A percentile compares a stretch with the other conserved stretches of the same genome.
Conservation (phyloP, 148 eudicot species). For the Nepenthes gracilis region DNA sequence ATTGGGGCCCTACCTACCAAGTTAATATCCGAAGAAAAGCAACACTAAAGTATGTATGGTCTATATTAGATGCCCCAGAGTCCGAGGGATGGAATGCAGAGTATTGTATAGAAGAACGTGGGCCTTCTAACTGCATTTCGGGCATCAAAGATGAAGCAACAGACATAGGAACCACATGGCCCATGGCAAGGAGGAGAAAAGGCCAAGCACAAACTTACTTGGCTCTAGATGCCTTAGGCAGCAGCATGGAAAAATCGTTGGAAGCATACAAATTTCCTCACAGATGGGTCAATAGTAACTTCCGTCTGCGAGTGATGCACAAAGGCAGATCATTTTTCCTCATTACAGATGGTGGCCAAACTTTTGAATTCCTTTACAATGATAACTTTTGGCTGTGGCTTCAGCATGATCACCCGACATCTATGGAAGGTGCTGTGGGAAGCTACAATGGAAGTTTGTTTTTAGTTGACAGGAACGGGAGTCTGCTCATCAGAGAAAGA, state of each 20-base stretch:
- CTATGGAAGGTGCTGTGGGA: constrained; percentile 51
- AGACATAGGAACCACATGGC: constrained; percentile 19
- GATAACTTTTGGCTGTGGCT: constrained; percentile 68
- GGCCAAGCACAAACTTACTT: constrained; percentile 40
- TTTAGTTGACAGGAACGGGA: constrained; percentile 49
- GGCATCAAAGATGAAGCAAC: constrained; percentile 52
- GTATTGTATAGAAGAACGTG: constrained; percentile 67
- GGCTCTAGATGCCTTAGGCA: constrained; percentile 13
- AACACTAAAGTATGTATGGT: constrained; percentile 48
- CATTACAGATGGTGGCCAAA: constrained; percentile 34
- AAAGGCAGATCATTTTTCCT: constrained; percentile 57
- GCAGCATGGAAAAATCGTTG: neutral
- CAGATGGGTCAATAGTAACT: constrained; percentile 27
- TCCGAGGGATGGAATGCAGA: constrained; percentile 91
- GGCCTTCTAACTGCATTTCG: constrained; percentile 58
- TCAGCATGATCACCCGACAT: constrained; percentile 46
- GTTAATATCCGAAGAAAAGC: constrained; percentile 33
- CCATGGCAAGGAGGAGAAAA: constrained; percentile 34
- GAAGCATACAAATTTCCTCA: constrained; percentile 16
- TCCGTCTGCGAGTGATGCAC: constrained; percentile 52
- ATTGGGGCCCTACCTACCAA: constrained; percentile 35
- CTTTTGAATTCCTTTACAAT: constrained; percentile 47
- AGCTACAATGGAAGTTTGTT: constrained; percentile 74
- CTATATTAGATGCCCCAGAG: constrained; percentile 67
- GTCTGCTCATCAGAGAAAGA: constrained; percentile 61